These are phyloP conservation scores for Rheum nobile DNA, from an alignment of 148 eudicot genomes.

Conservation along the genomic window DNA sequence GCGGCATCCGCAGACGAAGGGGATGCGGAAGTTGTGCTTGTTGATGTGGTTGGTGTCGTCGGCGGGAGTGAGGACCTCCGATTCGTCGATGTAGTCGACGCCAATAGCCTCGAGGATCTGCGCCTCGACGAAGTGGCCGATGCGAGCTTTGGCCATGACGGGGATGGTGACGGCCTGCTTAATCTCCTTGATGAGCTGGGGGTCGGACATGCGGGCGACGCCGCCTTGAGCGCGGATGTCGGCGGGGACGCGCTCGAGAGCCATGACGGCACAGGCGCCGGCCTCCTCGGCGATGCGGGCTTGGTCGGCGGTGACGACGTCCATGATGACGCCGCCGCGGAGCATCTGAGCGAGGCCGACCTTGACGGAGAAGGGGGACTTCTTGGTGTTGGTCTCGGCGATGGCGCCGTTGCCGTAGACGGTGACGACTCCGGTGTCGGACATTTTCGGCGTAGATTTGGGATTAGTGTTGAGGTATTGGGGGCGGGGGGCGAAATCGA, in stretches of 20 bases:
- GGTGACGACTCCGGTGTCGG: constrained; percentile 54
- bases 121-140: constrained; percentile 93
- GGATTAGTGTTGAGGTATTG: neutral
- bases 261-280: constrained; percentile 97
- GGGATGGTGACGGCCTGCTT: constrained; percentile 85
- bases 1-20: constrained; percentile 88
- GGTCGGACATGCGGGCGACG: constrained; percentile 93
- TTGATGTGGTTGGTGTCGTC: constrained; percentile 83
- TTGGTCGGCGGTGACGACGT: constrained; percentile 82
- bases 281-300: constrained; percentile 91
- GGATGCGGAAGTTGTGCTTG: constrained; percentile 82
- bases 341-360: constrained; percentile 97
- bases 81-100: constrained; percentile 77
- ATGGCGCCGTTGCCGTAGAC: constrained; percentile 61
- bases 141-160: constrained; percentile 91
- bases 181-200: constrained; percentile 80
- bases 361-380: constrained; percentile 83
- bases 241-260: constrained; percentile 90
- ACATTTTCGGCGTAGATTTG: constrained; percentile 13
- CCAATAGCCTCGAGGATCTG: constrained; percentile 81
- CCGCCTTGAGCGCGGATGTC: constrained; percentile 95
- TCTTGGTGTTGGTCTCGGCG: constrained; percentile 51
- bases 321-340: constrained; percentile 95
- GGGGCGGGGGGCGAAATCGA: neutral
- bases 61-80: constrained; percentile 72